Percentiles rank a stretch among this genome's conserved stretches.
These are phyloP conservation scores for Cutaneotrichosporon mucoides DNA, from an alignment of 1,284 basidiomycete species.

Conservation along the genomic window DNA sequence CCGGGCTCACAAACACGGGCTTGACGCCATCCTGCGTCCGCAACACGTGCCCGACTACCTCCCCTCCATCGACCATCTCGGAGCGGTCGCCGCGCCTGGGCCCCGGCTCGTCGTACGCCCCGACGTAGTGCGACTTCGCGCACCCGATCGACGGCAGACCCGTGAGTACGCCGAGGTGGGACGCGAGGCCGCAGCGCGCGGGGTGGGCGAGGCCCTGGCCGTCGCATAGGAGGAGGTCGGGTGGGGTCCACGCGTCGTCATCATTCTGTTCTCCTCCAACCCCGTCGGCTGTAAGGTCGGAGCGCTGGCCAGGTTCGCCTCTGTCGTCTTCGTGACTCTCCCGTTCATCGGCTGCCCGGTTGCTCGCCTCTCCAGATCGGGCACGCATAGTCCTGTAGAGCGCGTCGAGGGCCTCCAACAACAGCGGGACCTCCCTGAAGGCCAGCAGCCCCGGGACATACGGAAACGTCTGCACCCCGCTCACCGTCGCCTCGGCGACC, in stretches of 20 bases:
- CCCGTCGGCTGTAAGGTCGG: no score
- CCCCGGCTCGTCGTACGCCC: background rate
- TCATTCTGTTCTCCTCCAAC: no score
- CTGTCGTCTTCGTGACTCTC: no score
- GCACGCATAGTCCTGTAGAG: background rate
- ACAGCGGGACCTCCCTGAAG: conserved; percentile 3
- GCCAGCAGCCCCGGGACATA: conserved; percentile 7
- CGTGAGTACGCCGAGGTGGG: conserved; percentile 2
- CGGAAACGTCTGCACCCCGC: background rate
- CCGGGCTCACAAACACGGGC: conserved; percentile 1
- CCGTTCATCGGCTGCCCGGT: no score
- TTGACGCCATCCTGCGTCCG: conserved; percentile 2
- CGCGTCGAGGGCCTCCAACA: background rate
- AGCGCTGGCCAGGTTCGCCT: no score
- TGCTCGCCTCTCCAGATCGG: no score
- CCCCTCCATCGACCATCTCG: background rate
- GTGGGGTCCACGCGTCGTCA: background rate
- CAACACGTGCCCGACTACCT: background rate
- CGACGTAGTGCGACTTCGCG: conserved; percentile 3
- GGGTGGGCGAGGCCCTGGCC: conserved; percentile 7
- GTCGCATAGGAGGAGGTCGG: conserved; percentile 4
- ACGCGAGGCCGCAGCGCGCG: conserved; percentile 5
- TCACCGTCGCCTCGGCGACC: background rate
- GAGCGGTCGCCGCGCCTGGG: background rate
- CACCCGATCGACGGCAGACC: background rate